Base-by-base conservation (phyloP, 805 yeast genomes). In the Wickerhamiella azymoides region DNA sequence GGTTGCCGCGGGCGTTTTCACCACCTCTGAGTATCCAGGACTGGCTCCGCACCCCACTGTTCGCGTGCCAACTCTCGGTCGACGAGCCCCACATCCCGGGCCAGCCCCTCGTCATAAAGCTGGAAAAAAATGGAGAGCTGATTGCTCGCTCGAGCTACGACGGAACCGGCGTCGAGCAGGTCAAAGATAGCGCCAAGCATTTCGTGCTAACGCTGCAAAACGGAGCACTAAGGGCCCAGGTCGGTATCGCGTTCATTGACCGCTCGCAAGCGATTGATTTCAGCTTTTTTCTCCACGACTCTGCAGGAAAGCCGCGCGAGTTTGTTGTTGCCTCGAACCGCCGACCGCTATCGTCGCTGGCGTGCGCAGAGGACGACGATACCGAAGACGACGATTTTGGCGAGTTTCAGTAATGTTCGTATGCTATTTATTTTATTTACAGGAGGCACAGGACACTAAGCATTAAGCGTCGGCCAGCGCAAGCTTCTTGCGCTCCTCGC, bases 401-500 rank as follows among this genome's bases (percentile, higher is more conserved):
- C 16, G 66, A 62, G 30, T 62, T 62, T 47, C 55, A 54, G 18
- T 44, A 42, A 21, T 14, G 5, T 39, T 14, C 10, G 13, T 18
- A 25, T 16, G 13, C 9, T 7, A 6, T 39, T 6, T 26, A 8
- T 11, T 17, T 10, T 17, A 17, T 33, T 14, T 16, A 33, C 14
- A 30, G 6, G 6, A 33, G 5, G 14, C 8, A 33, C 8, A 14
- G n/a, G n/a, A n/a, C n/a, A n/a, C 3, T 16, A 53, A 53, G 14
- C 26, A 26, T 38, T 52, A 72, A 48, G 73, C 76, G 50, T 71
- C 77, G 49, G 80, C 68, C 52, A 79, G 72, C 89, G 89, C 80
- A 55, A 69, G 57, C 50, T 70, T 62, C 49, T 69, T 72, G 61
- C 89, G 69, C 62, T 77, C 76, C 50, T 62, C 59, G 54, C 80